Evolutionary conservation across 257 asterid species (phyloP), one percentile per base, ranked within the genome.

Genomic region (Jasminum sambac): DNA sequence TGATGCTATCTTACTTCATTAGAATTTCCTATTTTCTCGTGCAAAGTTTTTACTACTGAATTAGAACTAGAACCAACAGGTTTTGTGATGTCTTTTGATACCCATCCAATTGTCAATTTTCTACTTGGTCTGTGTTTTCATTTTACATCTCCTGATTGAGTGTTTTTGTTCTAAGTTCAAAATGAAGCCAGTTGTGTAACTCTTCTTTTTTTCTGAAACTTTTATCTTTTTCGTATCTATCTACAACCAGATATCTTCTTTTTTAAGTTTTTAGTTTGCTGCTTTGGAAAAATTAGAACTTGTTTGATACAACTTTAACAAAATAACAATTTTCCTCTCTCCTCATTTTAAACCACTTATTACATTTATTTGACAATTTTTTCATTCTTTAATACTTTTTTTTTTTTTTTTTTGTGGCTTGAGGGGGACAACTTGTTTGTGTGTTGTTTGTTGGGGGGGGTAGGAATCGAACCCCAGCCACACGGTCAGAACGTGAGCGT

Each of bases 1-100:
- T 76, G 48, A 57, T 66, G 76, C 63, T n/a, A 59, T 74, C 19
- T 44, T 70, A 40, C 43, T 41, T 73, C 67, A 25, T 80, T 26
- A 64, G 41, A 66, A 67, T 70, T 44, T 46, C 62, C 44, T 57
- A n/a, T 37, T 72, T 64, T 59, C 61, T 40, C 69, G 66, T 55
- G 21, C 34, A 23, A 23, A 38, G 8, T 44, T 66, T 38, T 17
- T 8, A 26, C 36, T 42, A 57, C 30, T 43, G 67, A 62, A 55
- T 30, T 65, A 69, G 37, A 74, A 57, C 42, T 25, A 62, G 66
- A 61, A 67, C 69, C 65, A 23, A 14, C n/a, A 60, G 11, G 8
- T 26, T 46, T 16, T 42, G 66, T 67, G 4, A 30, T 42, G 67
- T 57, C 68, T 71, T 44, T 71, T 9, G 66, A 13, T 76, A 65